phyloP scores from a whole-genome alignment of 1,284 basidiomycete genomes.

The Cutaneotrichosporon daszewskae region DNA sequence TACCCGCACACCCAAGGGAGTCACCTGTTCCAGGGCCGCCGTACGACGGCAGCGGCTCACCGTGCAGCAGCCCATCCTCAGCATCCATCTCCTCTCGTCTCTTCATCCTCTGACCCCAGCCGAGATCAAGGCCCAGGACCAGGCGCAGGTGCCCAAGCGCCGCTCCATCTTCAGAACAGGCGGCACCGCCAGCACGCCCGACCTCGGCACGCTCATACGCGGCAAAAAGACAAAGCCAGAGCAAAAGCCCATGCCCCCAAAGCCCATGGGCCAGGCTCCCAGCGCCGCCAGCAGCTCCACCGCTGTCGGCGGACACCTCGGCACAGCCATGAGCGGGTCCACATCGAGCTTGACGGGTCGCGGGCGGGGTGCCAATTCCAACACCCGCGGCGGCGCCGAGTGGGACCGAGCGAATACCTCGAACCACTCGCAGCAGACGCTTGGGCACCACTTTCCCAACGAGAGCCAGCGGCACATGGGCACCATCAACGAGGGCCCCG shows the following conservation, averaged over 20 bases:
- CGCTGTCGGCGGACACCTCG: neutral
- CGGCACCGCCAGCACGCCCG: slow-evolving; percentile 80
- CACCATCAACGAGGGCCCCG: slow-evolving; percentile 24
- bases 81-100: neutral
- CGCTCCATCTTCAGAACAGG: slow-evolving; percentile 78
- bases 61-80: too few relatives aligned
- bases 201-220: slow-evolving; percentile 69
- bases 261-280: too few relatives aligned
- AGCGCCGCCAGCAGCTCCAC: slow-evolving; percentile 1
- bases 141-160: slow-evolving; percentile 51
- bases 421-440: neutral
- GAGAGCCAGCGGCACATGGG: slow-evolving; percentile 21
- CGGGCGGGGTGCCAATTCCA: too few relatives aligned
- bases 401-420: slow-evolving; percentile 2
- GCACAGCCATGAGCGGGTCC: neutral
- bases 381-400: slow-evolving; percentile 2
- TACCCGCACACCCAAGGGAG: neutral
- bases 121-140: slow-evolving; percentile 25
- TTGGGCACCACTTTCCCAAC: slow-evolving; percentile 3
- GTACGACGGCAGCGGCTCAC: too few relatives aligned
- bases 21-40: too few relatives aligned
- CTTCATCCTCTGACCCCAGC: slow-evolving; percentile 14
- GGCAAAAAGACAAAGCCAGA: slow-evolving; percentile 54
- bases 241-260: too few relatives aligned
- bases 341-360: too few relatives aligned